Conservation (phyloP, 306 rosid genomes). For the Castanea crenata region DNA sequence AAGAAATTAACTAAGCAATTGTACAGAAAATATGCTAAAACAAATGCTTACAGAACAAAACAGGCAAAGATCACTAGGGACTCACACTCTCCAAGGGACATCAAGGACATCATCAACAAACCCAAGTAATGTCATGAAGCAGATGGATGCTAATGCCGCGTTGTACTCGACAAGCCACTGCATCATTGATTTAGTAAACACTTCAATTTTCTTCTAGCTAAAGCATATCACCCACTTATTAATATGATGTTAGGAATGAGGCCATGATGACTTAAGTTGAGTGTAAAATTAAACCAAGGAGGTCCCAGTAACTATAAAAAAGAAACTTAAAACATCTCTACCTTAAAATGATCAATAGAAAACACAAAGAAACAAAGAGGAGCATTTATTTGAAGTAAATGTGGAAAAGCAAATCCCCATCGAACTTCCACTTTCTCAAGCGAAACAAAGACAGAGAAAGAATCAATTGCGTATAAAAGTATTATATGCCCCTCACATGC, state of each 20-base stretch:
- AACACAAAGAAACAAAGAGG: neutral
- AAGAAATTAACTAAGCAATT: constrained; percentile 17
- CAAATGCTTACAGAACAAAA: constrained; percentile 12
- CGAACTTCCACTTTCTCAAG: neutral
- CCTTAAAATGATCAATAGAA: neutral
- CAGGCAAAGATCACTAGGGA: constrained; percentile 10
- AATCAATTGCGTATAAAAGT: neutral
- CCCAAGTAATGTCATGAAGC: constrained; percentile 96
- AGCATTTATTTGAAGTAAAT: neutral
- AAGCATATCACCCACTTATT: neutral
- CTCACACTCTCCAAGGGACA: constrained; percentile 99
- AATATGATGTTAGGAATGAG: neutral
- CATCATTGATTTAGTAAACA: constrained; percentile 31
- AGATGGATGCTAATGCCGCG: constrained; percentile 85
- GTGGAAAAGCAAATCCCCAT: neutral
- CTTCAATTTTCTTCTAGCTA: constrained; percentile 8
- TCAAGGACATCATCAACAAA: constrained; percentile 97
- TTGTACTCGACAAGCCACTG: constrained; percentile 99
- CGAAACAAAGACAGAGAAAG: neutral
- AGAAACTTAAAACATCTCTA: neutral
- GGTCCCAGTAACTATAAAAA: neutral
- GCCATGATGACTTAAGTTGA: neutral
- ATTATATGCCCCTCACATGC: neutral
- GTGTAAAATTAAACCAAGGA: neutral
- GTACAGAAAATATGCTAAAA: constrained; percentile 16